Base-by-base conservation (phyloP, 176 grass and related monocot genomes). In the Triticum timopheevii region DNA sequence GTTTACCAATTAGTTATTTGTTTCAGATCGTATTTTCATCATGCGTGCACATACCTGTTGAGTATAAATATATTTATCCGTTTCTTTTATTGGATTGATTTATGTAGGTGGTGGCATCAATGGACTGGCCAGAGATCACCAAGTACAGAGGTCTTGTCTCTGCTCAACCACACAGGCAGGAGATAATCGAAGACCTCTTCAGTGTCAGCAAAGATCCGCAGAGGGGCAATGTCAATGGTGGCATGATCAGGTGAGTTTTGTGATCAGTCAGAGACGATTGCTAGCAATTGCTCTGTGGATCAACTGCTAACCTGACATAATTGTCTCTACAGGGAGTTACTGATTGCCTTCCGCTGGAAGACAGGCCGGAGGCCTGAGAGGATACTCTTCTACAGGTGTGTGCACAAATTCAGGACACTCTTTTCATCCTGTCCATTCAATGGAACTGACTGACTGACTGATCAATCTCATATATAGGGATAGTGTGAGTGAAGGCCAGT, bases 321-420 rank as follows among this genome's bases (percentile, higher is more conserved):
- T 73, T 8, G 85, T 68, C 22, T 90, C 65, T 86, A 30, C 61
- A 95, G 90, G 81, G 90, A 95, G 19, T 63, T 92, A 6, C 34
- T 95, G 70, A 6, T 89, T 10, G 85, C 86, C 1, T 95, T 95
- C 54, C 82, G 69, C 44, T 86, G n/a, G 36, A 61, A 84, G 27
- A 90, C 88, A 20, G 44, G 20, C 0, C 23, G 13, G 10, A 88
- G 87, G 79, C 93, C 90, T 47, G 20, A 65, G 6, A 82, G 90
- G 56, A 95, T 95, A 30, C 90, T 95, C 31, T 95, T 95, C 52
- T 92, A 95, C 79, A 92, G 90, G 93, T 92, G 78, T 36, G 42
- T 16, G 33, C n/a, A 63, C 4, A 22, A 28, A 44, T 77, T 47
- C 52, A 8, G 64, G 24, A 19, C 68, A 24, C 28, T 39, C 33